Evolutionary conservation across 768 basidiomycete genomes (phyloP).

Genomic region (Paxillus rubicundulus): DNA sequence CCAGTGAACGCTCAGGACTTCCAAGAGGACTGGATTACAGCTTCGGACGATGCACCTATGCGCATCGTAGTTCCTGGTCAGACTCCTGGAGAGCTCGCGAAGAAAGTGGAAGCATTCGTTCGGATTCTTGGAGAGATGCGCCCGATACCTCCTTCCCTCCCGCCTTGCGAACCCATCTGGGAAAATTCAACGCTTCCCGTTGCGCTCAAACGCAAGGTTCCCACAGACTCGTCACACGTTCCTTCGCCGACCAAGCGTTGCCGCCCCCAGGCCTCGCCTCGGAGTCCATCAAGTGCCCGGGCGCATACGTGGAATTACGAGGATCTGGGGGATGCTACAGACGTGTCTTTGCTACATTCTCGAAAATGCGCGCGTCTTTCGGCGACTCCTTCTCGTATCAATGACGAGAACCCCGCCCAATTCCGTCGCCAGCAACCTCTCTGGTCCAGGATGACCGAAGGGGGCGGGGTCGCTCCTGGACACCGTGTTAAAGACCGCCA

Average conservation of each 20-base stretch:
- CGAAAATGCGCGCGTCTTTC: not conserved
- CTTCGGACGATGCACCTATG: constrained; percentile 32
- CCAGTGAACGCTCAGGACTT: constrained; percentile 35
- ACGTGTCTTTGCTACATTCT: not conserved
- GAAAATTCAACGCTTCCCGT: not conserved
- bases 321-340: not conserved
- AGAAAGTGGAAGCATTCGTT: constrained; percentile 21
- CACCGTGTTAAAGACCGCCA: constrained; percentile 10
- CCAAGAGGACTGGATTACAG: constrained; percentile 34
- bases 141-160: not conserved
- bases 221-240: not conserved
- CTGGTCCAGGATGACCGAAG: not conserved
- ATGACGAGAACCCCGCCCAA: constrained; percentile 11
- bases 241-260: not conserved
- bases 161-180: too few relatives aligned
- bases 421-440: not conserved
- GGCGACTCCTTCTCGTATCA: constrained; percentile 1
- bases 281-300: not conserved
- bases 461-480: not conserved
- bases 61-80: constrained; percentile 40
- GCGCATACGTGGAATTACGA: constrained; percentile 12
- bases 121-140: constrained; percentile 17
- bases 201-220: constrained; percentile 3
- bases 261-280: not conserved
- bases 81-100: constrained; percentile 20